A percentile compares a stretch with the other conserved stretches of the same genome.
Evolutionary conservation across 75 land plant species (phyloP).

Genomic region (Isoetes taiwanensis): DNA sequence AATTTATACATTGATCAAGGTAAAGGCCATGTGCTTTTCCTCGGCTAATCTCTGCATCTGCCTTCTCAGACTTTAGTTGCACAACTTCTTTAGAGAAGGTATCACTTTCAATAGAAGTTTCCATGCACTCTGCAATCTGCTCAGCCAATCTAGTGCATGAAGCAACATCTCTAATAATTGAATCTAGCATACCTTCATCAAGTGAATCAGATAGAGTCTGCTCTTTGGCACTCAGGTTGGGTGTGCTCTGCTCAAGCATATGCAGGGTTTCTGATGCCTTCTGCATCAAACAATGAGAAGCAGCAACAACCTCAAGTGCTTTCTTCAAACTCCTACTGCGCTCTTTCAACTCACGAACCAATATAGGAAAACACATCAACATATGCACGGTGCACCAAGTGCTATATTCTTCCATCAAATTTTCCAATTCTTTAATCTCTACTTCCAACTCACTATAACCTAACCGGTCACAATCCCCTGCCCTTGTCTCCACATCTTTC

Average conservation of each 20-base stretch:
- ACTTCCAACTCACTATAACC: conserved; percentile 9
- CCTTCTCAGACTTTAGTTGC: conserved; percentile 15
- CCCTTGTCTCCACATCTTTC: conserved; percentile 6
- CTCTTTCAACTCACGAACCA: conserved; percentile 3
- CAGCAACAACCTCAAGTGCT: conserved; percentile 1
- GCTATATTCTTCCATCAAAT: conserved; percentile 9
- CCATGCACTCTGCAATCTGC: conserved; percentile 24
- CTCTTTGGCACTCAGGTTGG: conserved; percentile 16
- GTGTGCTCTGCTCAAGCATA: conserved; percentile 7
- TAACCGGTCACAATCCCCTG: background rate
- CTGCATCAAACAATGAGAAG: conserved; percentile 1
- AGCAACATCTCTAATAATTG: conserved; percentile 14
- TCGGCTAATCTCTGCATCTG: conserved; percentile 12
- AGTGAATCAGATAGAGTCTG: conserved; percentile 19
- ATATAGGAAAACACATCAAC: conserved; percentile 15
- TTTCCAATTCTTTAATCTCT: conserved; percentile 10
- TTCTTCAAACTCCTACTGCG: background rate
- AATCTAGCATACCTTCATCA: conserved; percentile 22
- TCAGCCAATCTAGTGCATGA: conserved; percentile 18
- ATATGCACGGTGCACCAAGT: conserved; percentile 9
- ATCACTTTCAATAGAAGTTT: conserved; percentile 9
- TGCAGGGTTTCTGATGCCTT: conserved; percentile 17
- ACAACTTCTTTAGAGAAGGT: conserved; percentile 18
- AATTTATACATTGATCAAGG: conserved; percentile 26
- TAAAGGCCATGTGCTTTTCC: conserved; percentile 19